Evolutionary conservation across 2,329 filamentous ascomycete species (phyloP).

Genomic region (Sporothrix globosa): DNA sequence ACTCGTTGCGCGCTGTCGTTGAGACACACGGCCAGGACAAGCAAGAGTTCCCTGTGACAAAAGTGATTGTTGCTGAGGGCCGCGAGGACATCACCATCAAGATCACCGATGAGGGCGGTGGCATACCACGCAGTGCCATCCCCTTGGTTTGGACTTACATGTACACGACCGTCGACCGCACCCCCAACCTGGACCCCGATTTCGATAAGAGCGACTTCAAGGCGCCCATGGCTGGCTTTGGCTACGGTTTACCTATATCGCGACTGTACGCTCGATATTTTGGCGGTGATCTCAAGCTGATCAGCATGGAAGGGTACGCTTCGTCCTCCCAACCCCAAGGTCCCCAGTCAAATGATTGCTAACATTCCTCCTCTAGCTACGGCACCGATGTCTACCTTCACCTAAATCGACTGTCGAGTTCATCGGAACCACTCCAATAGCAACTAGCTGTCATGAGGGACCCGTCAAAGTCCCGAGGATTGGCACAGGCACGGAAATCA

Average conservation of each 20-base stretch:
- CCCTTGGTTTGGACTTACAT: slow-evolving; percentile 99
- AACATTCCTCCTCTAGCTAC: slow-evolving; percentile 62
- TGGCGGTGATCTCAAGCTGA: slow-evolving; percentile 93
- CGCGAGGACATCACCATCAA: slow-evolving; percentile 99
- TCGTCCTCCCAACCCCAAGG: too few relatives aligned
- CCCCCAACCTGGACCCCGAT: slow-evolving; percentile 90
- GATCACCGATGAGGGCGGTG: slow-evolving; percentile 93
- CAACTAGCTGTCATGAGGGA: slow-evolving; percentile 87
- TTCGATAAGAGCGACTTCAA: slow-evolving; percentile 99
- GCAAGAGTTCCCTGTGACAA: slow-evolving; percentile 93
- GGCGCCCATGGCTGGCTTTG: slow-evolving; percentile 97
- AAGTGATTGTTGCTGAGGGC: slow-evolving; percentile 95
- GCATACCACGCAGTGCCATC: slow-evolving; percentile 89
- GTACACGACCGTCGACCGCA: slow-evolving; percentile 98
- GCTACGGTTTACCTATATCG: slow-evolving; percentile 95
- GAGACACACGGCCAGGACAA: slow-evolving; percentile 94
- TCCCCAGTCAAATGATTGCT: neutral
- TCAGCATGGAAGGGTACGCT: slow-evolving; percentile 97
- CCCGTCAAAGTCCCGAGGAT: slow-evolving; percentile 66
- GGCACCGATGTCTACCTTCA: slow-evolving; percentile 98
- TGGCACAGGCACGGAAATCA: slow-evolving; percentile 50
- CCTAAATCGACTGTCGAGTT: slow-evolving; percentile 91
- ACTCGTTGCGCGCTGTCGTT: slow-evolving; percentile 94
- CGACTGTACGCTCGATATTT: slow-evolving; percentile 95
- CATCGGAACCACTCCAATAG: slow-evolving; percentile 96